phyloP scores from a whole-genome alignment of 1,284 basidiomycete species.

The Tilletia indica region DNA sequence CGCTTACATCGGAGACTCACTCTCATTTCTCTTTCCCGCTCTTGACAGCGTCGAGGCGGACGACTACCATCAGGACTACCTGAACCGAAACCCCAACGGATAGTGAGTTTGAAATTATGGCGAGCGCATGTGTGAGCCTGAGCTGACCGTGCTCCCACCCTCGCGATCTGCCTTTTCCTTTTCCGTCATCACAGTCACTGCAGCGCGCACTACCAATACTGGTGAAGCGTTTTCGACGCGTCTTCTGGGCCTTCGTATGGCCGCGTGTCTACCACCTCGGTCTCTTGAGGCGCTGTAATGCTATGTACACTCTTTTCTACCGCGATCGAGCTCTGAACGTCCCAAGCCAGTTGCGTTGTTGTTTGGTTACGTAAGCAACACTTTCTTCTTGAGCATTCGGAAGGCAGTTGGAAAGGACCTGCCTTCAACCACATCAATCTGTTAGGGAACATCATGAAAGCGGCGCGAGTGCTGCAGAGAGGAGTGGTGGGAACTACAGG shows the following conservation, averaged over 20 bases:
- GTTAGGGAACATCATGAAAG: neutral
- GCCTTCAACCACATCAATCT: too few species aligned
- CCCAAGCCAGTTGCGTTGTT: too few species aligned
- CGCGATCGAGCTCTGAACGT: too few species aligned
- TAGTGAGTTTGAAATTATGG: conserved; percentile 22
- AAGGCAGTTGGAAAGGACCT: too few species aligned
- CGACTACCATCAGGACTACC: conserved; percentile 52
- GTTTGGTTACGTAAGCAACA: too few species aligned
- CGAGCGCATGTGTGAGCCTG: too few species aligned
- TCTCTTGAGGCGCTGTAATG: too few species aligned
- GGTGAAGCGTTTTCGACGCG: neutral
- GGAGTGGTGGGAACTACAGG: neutral
- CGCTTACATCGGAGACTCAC: conserved; percentile 10
- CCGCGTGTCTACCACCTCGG: too few species aligned
- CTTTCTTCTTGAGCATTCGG: too few species aligned
- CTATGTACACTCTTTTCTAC: too few species aligned
- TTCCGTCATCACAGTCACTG: conserved; percentile 3
- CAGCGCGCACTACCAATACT: conserved; percentile 14
- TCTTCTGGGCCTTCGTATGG: too few species aligned
- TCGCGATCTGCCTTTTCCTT: neutral
- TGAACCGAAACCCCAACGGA: conserved; percentile 47
- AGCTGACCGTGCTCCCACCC: too few species aligned
- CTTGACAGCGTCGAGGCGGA: conserved; percentile 39
- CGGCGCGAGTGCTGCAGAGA: neutral
- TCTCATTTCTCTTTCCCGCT: conserved; percentile 21